phyloP scores from a whole-genome alignment of 1,284 basidiomycete species.

The Trametes sp. region DNA sequence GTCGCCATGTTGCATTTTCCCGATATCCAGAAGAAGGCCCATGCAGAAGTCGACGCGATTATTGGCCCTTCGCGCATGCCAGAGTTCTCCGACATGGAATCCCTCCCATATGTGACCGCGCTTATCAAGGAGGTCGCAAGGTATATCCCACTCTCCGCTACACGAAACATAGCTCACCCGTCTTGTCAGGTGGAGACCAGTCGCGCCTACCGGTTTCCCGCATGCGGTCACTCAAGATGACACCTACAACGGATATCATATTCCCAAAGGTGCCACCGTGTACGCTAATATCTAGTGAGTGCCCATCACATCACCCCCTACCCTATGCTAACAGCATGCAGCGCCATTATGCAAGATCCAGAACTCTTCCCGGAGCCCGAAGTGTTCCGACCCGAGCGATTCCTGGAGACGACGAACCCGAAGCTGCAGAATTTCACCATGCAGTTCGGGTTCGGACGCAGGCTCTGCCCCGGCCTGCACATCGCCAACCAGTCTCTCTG shows the following conservation, averaged over 20 bases:
- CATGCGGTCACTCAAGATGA: slow-evolving; percentile 25
- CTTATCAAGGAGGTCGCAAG: slow-evolving; percentile 22
- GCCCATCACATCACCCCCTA: neutral
- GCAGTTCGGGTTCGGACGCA: slow-evolving; percentile 27
- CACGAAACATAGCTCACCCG: neutral
- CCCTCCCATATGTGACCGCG: slow-evolving; percentile 35
- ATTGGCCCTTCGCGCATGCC: slow-evolving; percentile 38
- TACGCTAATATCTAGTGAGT: slow-evolving; percentile 22
- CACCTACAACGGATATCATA: slow-evolving; percentile 19
- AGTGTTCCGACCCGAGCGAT: slow-evolving; percentile 52
- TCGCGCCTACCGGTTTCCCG: slow-evolving; percentile 19
- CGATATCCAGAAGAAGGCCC: slow-evolving; percentile 19
- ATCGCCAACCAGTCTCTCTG: slow-evolving; percentile 48
- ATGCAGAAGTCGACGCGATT: slow-evolving; percentile 38
- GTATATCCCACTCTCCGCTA: neutral
- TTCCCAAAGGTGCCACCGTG: slow-evolving; percentile 30
- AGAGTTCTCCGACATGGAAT: slow-evolving; percentile 34
- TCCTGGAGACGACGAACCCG: slow-evolving; percentile 31
- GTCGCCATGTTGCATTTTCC: slow-evolving; percentile 16
- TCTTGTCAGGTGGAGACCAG: slow-evolving; percentile 16
- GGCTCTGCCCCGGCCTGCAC: slow-evolving; percentile 36
- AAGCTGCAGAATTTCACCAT: slow-evolving; percentile 42
- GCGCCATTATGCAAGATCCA: slow-evolving; percentile 53
- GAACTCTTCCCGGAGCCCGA: slow-evolving; percentile 44
- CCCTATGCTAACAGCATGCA: slow-evolving; percentile 23